Base-by-base conservation (phyloP, 805 yeast species). In the Wickerhamiella sergipiensis region DNA sequence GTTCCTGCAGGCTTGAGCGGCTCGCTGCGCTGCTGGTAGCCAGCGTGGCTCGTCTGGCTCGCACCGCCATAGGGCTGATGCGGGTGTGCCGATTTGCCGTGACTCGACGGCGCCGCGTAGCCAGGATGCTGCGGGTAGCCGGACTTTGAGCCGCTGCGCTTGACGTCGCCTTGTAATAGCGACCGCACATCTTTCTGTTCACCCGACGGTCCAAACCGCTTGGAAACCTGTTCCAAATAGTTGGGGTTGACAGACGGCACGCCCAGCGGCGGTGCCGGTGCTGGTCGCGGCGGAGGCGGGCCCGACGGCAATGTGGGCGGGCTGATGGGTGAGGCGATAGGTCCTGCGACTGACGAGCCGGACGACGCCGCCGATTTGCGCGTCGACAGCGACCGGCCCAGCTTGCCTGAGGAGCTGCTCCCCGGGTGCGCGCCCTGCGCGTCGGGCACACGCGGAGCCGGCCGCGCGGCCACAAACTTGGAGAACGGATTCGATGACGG, bases 261-360 rank as follows among this genome's bases (percentile, higher is more conserved):
- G 1, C 67, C 69, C 15, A 67, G 67, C 55, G 72, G 73, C 58
- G 72, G 76, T 60, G 68, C 72, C 50, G 70, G 70, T 3, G 69
- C 66, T 1, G 70, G 70, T 21, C 70, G 55, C 1, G 70, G 69
- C 2, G 70, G 69, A 4, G 70, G 67, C 1, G 67, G 60, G 4
- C 60, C 62, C n/a, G 54, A 48, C 15, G 59, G 59, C 22, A 58
- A 51, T 2, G 57, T 6, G 2, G 50, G 18, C 1, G 47, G 47
- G n/a, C 39, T 29, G 12, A 45, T 9, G 8, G 47, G 23, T 9
- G 40, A 36, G 19, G 18, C 4, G 40, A 36, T 31, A 31, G 6
- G 36, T 13, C 13, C 19, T 12, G 33, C 33, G 15, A 12, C 15
- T 18, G 40, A 36, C 5, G 40, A 36, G 19, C 19, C 19, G 6